phyloP scores from a whole-genome alignment of 441 rosid species.

The Manihot esculenta region DNA sequence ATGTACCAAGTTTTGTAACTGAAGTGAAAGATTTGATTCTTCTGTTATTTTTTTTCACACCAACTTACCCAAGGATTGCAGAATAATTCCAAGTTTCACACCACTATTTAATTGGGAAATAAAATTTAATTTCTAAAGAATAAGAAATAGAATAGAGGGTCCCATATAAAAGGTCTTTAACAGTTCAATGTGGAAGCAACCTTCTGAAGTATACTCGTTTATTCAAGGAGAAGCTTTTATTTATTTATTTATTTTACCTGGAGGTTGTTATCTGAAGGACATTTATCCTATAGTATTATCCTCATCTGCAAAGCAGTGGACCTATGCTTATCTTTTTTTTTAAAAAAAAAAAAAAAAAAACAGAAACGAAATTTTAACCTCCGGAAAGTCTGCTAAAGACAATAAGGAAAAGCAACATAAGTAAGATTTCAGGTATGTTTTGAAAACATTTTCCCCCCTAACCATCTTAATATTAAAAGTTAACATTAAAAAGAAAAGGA shows the following conservation, averaged over 20 bases:
- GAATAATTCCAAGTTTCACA: background rate
- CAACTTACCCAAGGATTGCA: background rate
- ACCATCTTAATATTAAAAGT: background rate
- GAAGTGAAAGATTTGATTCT: slow-evolving; percentile 28
- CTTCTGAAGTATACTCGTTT: background rate
- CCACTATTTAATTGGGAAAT: background rate
- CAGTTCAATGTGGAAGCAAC: background rate
- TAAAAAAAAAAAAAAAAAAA: background rate
- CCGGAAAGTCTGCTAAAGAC: background rate
- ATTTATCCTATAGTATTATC: background rate
- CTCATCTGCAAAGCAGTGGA: background rate
- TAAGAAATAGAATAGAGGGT: background rate
- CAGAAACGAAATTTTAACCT: background rate
- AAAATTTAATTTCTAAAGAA: background rate
- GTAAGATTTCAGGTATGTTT: background rate
- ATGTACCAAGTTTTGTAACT: slow-evolving; percentile 35
- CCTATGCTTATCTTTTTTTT: background rate
- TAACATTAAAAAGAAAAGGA: background rate
- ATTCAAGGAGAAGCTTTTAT: background rate
- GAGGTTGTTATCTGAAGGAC: background rate
- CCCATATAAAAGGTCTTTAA: background rate
- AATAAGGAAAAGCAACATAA: background rate
- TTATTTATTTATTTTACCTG: background rate
- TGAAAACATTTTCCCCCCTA: background rate
- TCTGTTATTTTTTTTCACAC: slow-evolving; percentile 1